Conservation (phyloP, 352 stramenopile genomes). For the Pythium brachiatum region DNA sequence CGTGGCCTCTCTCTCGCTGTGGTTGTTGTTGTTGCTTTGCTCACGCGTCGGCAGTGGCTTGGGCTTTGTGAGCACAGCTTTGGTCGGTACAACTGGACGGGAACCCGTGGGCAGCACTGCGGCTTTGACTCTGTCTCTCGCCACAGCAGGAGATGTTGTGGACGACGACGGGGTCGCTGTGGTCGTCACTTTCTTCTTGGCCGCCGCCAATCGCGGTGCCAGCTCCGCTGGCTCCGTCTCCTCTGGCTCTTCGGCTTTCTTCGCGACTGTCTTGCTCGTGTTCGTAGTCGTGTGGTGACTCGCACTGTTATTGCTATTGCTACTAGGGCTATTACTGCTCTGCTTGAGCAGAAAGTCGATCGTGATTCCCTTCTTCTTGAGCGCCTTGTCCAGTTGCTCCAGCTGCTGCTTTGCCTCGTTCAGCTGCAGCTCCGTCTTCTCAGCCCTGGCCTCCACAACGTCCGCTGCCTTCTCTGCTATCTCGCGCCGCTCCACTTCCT, state of each 20-base stretch:
- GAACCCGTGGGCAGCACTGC: background rate
- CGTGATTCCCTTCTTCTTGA: constrained; percentile 63
- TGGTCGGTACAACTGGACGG: background rate
- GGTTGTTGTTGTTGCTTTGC: constrained; percentile 17
- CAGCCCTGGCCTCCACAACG: constrained; percentile 35
- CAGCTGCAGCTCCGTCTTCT: constrained; percentile 38
- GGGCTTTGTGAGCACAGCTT: background rate
- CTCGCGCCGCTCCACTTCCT: constrained; percentile 41
- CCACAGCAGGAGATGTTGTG: background rate
- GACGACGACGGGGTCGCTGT: background rate
- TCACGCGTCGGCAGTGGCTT: background rate
- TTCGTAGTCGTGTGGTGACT: background rate
- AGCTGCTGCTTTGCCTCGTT: constrained; percentile 30
- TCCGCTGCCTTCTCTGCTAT: constrained; percentile 47
- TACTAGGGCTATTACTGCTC: background rate
- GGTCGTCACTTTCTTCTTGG: constrained; percentile 5
- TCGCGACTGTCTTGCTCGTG: background rate
- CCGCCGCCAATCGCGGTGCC: background rate
- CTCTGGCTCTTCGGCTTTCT: constrained; percentile 15
- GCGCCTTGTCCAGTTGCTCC: constrained; percentile 39
- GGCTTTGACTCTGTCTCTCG: constrained; percentile 1
- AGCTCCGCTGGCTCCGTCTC: constrained; percentile 7
- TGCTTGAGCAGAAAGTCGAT: constrained; percentile 59
- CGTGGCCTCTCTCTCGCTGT: constrained; percentile 14
- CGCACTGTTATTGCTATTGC: background rate